Base-by-base conservation (phyloP, 306 rosid species). In the Trifolium fragiferum region DNA sequence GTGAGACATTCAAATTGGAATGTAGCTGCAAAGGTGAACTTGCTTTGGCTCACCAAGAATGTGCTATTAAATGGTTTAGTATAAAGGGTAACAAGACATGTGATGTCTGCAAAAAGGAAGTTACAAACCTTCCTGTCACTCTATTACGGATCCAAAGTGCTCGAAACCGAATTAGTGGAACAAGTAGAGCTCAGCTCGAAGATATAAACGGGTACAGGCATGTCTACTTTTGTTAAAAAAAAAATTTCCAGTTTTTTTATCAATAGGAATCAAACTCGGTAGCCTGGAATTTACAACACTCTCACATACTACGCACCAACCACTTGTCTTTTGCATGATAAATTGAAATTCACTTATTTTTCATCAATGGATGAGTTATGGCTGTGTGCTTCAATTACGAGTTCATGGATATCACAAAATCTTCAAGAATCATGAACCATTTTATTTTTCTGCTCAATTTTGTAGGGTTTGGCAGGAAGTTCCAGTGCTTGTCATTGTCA, bases 1-100 rank as follows among this genome's bases (percentile, higher is more conserved):
- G 99, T 35, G 99, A 95, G 85, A 95, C 97, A 54, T 88, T 95
- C 76, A 92, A 95, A 88, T 83, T 90, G 92, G 99, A 95, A 80
- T 95, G 99, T 81, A 89, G 99, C 90, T 95, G 99, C 88, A 92
- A 89, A 89, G 99, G 99, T 23, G 99, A 88, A 80, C 98, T 95
- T 82, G 99, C 99, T 81, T 86, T 95, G 73, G 96, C 99, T 59
- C 99, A 95, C 84, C 84, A 92, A 83, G 99, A 95, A 76, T 95
- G 99, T 73, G 99, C 96, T 32, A 73, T 92, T 38, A 95, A 92
- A 84, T 95, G 99, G 99, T 95, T 95, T 75, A 90, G 96, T 82
- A 86, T 95, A 74, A 95, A 95, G 82, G 99, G 97, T 44, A 92
- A 95, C 88, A 95, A 85, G 86, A 90, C 84, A 55, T 95, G 99